Conservation (phyloP, 805 yeast species). For the Zygoascus flipseniorum region DNA sequence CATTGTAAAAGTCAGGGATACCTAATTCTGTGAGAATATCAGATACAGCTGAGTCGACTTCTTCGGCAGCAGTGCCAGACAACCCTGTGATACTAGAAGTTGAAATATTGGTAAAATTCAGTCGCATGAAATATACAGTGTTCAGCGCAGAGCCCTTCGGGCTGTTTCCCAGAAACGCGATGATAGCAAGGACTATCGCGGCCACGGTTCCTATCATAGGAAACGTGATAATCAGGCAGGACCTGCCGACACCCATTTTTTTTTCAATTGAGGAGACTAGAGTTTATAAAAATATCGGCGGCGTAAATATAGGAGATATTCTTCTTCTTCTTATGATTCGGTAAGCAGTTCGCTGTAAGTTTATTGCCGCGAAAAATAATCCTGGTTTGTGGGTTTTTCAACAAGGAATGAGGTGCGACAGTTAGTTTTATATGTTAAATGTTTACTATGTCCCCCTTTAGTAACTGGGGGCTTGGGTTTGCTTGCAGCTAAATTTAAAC, state of each 20-base stretch:
- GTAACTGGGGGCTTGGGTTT: not conserved
- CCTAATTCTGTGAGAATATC: slow-evolving; percentile 26
- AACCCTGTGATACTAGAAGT: slow-evolving; percentile 17
- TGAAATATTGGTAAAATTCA: slow-evolving; percentile 34
- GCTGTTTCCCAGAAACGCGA: slow-evolving; percentile 48
- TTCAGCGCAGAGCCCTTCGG: slow-evolving; percentile 35
- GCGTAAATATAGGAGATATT: too few species aligned
- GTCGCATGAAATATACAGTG: slow-evolving; percentile 39
- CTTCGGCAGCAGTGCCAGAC: slow-evolving; percentile 10
- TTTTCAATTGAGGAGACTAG: too few species aligned
- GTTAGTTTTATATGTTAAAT: not conserved
- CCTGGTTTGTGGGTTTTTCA: too few species aligned
- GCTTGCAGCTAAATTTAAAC: not conserved
- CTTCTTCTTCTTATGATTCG: too few species aligned
- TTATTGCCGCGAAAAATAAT: too few species aligned
- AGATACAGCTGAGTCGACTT: slow-evolving; percentile 11
- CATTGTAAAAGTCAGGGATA: slow-evolving; percentile 39
- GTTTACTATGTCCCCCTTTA: not conserved
- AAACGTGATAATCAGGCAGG: slow-evolving; percentile 24
- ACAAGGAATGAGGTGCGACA: too few species aligned
- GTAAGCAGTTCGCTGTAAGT: too few species aligned
- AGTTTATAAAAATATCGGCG: too few species aligned
- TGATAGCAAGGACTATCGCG: slow-evolving; percentile 38
- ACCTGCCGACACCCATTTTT: slow-evolving; percentile 15
- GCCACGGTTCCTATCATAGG: slow-evolving; percentile 29